These are phyloP conservation scores for Trifolium subterraneum DNA, from an alignment of 306 rosid species.

Conservation along the genomic window DNA sequence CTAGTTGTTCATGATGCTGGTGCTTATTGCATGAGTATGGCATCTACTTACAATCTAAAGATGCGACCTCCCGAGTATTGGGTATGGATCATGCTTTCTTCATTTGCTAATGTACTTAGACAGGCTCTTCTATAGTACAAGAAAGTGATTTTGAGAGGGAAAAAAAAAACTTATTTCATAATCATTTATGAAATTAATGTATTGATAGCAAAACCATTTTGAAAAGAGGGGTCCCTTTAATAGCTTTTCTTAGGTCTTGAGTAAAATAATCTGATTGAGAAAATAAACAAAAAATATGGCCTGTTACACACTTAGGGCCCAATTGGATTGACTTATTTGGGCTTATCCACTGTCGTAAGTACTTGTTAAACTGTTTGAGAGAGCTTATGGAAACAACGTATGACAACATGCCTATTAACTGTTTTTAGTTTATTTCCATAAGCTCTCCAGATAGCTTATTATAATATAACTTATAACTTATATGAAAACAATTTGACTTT, in stretches of 20 bases:
- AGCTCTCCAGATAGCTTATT: no score
- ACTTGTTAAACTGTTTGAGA: no score
- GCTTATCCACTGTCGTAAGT: no score
- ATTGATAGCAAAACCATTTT: constrained; percentile 1
- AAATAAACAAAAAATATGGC: neutral
- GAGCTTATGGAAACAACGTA: no score
- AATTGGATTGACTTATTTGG: no score
- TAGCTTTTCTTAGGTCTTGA: neutral
- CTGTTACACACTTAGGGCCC: neutral
- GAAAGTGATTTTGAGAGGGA: neutral
- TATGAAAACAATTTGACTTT: no score
- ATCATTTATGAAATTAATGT: neutral
- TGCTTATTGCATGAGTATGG: constrained; percentile 99
- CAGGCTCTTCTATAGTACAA: no score
- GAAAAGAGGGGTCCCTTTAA: neutral
- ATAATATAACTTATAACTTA: no score
- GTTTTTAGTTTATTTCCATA: no score
- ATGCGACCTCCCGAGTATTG: constrained; percentile 98
- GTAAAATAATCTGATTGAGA: constrained; percentile 4
- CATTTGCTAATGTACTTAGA: constrained; percentile 3
- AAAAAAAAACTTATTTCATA: no score
- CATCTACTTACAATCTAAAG: constrained; percentile 94
- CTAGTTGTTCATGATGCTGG: constrained; percentile 98
- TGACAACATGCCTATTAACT: no score
- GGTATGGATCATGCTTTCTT: constrained; percentile 52